Conservation (phyloP, 805 yeast species). For the Ogataea methanolica region DNA sequence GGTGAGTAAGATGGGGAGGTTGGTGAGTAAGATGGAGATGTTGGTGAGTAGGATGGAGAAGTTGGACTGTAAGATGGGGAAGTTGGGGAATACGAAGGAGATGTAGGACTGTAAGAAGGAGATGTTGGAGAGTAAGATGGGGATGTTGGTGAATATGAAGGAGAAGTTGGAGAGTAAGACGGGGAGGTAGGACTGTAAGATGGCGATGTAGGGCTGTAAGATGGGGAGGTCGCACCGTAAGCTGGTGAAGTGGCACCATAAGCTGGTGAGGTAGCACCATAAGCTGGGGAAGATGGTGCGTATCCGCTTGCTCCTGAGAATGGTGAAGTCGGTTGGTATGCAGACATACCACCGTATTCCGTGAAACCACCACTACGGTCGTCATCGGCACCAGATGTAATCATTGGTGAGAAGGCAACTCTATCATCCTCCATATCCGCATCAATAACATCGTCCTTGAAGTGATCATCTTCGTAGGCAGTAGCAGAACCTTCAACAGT, state of each 20-base stretch:
- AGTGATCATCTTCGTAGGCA: conserved; percentile 73
- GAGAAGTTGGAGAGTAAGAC: conserved; percentile 58
- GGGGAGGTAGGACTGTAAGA: conserved; percentile 75
- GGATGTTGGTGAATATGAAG: conserved; percentile 63
- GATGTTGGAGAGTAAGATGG: conserved; percentile 69
- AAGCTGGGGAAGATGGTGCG: conserved; percentile 45
- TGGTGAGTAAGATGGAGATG: conserved; percentile 68
- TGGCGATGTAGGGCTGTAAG: conserved; percentile 58
- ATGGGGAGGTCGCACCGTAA: conserved; percentile 49
- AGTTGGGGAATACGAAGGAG: conserved; percentile 75
- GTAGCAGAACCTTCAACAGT: conserved; percentile 81
- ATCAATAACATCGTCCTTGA: conserved; percentile 55
- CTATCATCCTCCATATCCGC: conserved; percentile 43
- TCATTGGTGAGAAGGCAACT: conserved; percentile 90
- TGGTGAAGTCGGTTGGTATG: conserved; percentile 50
- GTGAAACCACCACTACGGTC: conserved; percentile 81
- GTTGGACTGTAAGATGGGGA: conserved; percentile 47
- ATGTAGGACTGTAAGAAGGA: conserved; percentile 66
- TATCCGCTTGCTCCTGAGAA: conserved; percentile 47
- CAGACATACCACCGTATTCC: conserved; percentile 67
- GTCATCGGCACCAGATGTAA: conserved; percentile 76
- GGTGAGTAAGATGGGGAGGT: conserved; percentile 73
- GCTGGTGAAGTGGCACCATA: conserved; percentile 46
- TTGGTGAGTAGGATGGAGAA: conserved; percentile 47
- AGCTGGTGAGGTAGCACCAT: conserved; percentile 56